A percentile compares a stretch with the other conserved stretches of the same genome.
phyloP scores from a whole-genome alignment of 768 basidiomycete genomes.

The Collybiopsis confluens region DNA sequence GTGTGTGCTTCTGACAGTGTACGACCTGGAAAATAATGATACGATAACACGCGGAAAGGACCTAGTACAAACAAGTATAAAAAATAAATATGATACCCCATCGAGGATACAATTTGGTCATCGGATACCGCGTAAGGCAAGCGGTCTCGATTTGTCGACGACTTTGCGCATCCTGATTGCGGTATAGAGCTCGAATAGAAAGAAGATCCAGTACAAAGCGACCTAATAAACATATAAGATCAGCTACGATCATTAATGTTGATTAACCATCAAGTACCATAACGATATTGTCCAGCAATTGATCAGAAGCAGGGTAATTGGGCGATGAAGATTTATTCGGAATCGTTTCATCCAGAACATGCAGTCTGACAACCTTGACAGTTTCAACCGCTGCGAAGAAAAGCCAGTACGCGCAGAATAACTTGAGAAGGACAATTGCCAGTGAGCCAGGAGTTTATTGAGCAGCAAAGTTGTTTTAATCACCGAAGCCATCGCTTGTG shows the following conservation, averaged over 20 bases:
- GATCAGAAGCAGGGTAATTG: constrained; percentile 4
- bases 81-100: no score
- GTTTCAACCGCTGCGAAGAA: constrained; percentile 1
- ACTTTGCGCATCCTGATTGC: background rate
- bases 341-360: constrained; percentile 4
- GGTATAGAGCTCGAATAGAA: constrained; percentile 17
- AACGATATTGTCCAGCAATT: constrained; percentile 6
- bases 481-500: background rate
- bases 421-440: background rate
- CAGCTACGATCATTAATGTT: background rate
- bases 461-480: background rate
- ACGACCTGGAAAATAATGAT: no score
- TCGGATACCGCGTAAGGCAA: background rate
- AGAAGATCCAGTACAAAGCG: constrained; percentile 8
- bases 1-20: no score
- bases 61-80: no score
- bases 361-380: constrained; percentile 7
- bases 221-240: background rate
- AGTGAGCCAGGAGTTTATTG: background rate
- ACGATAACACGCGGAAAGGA: no score
- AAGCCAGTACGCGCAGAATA: constrained; percentile 3
- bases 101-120: no score
- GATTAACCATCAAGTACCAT: background rate
- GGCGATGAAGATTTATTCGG: constrained; percentile 3
- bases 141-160: background rate